Conservation (phyloP, 345 rosid species). For the Brassica rapa region DNA sequence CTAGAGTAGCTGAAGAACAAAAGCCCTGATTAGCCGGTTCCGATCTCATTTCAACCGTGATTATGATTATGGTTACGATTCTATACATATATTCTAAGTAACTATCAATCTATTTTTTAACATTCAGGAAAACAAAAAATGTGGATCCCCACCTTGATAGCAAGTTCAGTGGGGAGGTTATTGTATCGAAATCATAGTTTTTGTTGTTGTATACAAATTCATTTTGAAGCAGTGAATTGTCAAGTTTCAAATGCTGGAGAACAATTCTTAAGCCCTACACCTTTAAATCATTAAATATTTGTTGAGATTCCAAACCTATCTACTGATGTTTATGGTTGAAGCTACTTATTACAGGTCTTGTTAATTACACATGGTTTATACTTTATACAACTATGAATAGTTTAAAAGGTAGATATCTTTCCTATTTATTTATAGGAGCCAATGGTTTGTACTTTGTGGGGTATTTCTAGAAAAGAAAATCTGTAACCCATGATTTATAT, state of each 20-base stretch:
- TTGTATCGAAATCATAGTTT: conserved; percentile 14
- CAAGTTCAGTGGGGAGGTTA: conserved; percentile 26
- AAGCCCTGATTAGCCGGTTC: conserved; percentile 8
- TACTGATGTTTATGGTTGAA: neutral
- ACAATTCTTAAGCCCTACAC: conserved; percentile 4
- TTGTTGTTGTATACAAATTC: neutral
- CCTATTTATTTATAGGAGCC: conserved; percentile 19
- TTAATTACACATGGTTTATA: conserved; percentile 6
- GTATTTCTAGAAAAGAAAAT: conserved; percentile 8
- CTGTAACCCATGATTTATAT: conserved; percentile 36
- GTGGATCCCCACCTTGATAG: conserved; percentile 36
- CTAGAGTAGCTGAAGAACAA: conserved; percentile 14
- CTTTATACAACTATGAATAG: conserved; percentile 19
- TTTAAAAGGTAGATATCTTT: conserved; percentile 5
- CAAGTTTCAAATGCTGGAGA: neutral
- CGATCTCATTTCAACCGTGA: conserved; percentile 25
- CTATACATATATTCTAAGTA: conserved; percentile 6
- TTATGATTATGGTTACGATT: conserved; percentile 13
- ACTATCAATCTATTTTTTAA: conserved; percentile 12
- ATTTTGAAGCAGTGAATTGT: conserved; percentile 7
- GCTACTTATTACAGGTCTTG: conserved; percentile 4
- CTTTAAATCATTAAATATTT: neutral
- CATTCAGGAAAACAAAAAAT: conserved; percentile 6
- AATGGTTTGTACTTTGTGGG: conserved; percentile 37
- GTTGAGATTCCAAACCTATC: neutral